Base-by-base conservation (phyloP, 192 early-diverging fungal species). In the Linnemannia schmuckeri region DNA sequence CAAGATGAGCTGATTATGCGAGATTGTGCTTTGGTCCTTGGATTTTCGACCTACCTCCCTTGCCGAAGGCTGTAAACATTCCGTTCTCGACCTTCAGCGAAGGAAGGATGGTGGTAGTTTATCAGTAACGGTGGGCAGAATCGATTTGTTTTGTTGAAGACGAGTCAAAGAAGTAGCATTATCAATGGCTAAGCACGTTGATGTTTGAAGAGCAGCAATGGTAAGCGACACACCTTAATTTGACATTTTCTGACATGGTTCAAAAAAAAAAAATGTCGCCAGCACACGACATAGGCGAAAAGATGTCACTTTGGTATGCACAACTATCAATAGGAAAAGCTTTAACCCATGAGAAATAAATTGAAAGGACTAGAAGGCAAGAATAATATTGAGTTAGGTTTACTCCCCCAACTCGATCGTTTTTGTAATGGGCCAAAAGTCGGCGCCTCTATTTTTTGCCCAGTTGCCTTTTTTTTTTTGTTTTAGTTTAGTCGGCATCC, bases 11-110 rank as follows among this genome's bases (percentile, higher is more conserved):
- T 68, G 80, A 82, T 82, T 82, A 82, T 82, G 80, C 80, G 68
- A 82, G 80, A 82, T 82, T 75, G 80, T 82, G 74, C 74, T 42
- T 33, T 55, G 66, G 68, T 70, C 80, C 40, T 35, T 33, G 33
- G 35, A 7, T 41, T 37, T 37, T 22, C 37, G 18, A 52, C 71
- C 24, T 63, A 24, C 9, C 3, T n/a, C 20, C 30, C 30, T 15
- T 66, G 61, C 12, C 30, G 61, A 33, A 33, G 61, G 61, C 30
- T 66, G 27, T 66, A 66, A 33, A 66, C 61, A 66, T 66, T 66
- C 61, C 61, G 30, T 30, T 33, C 61, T 66, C 61, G 61, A 35
- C 30, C 61, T 20, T 22, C 18, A 52, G 4, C 17, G 5, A 22
- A 6, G 15, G 61, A 66, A 12, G 27, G 13, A 66, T 33, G 27